Conservation (phyloP, 1,284 basidiomycete species). For the Puccinia hordei region DNA sequence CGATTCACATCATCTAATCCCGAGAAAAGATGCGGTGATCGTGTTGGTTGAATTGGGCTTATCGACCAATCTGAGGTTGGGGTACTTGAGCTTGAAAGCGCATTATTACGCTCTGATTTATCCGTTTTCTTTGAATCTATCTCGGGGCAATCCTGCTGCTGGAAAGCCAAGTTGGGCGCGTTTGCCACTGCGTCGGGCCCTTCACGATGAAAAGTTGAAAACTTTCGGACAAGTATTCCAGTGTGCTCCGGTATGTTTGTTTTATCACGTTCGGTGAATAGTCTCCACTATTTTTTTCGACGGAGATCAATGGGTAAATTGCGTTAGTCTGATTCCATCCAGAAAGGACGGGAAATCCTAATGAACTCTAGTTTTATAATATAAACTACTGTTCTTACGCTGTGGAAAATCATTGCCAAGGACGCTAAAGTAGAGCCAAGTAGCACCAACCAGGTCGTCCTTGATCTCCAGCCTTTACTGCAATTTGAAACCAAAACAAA, state of each 20-base stretch:
- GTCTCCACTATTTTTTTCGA: slow-evolving; percentile 23
- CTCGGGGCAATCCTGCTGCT: not conserved
- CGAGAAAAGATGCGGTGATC: not conserved
- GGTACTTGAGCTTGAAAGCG: not conserved
- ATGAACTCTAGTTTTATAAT: not conserved
- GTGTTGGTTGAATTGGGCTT: not conserved
- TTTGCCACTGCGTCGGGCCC: slow-evolving; percentile 8
- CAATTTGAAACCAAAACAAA: not conserved
- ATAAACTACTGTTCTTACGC: slow-evolving; percentile 20
- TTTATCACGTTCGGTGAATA: slow-evolving; percentile 42
- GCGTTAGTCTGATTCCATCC: not conserved
- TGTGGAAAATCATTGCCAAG: slow-evolving; percentile 46
- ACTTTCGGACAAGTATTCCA: slow-evolving; percentile 18
- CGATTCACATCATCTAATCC: slow-evolving; percentile 6
- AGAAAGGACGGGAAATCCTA: not conserved
- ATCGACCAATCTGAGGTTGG: slow-evolving; percentile 5
- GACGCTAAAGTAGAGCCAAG: slow-evolving; percentile 45
- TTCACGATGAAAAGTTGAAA: slow-evolving; percentile 7
- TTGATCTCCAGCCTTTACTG: slow-evolving; percentile 42
- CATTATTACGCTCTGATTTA: not conserved
- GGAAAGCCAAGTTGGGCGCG: not conserved
- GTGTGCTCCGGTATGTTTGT: slow-evolving; percentile 20
- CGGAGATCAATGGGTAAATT: not conserved
- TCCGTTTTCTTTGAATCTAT: not conserved
- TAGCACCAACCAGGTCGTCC: slow-evolving; percentile 29